Conservation (phyloP, 2,329 filamentous ascomycete species). For the Fusarium coffeatum region DNA sequence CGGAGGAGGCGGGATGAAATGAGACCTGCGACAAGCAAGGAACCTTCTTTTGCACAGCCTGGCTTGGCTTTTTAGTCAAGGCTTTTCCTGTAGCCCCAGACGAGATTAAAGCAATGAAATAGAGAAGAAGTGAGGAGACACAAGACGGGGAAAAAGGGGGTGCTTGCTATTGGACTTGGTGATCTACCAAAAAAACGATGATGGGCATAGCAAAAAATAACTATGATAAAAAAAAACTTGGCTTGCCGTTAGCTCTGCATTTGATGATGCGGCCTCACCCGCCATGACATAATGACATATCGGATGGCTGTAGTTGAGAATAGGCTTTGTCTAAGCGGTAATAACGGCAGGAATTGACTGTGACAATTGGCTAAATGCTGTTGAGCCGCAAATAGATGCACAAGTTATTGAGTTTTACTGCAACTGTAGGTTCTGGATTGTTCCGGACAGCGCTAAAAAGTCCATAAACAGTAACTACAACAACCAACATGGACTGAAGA, state of each 20-base stretch:
- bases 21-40: conserved; percentile 17
- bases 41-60: conserved; percentile 34
- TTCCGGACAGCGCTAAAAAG: conserved; percentile 16
- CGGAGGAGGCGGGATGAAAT: conserved; percentile 22
- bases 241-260: conserved; percentile 24
- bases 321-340: conserved; percentile 12
- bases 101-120: conserved; percentile 27
- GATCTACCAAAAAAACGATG: not conserved
- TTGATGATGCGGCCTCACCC: conserved; percentile 34
- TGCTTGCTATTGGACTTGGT: not conserved
- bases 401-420: not conserved
- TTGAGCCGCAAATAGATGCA: conserved; percentile 32
- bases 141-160: conserved; percentile 2
- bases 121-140: conserved; percentile 1
- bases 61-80: conserved; percentile 33
- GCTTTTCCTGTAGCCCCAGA: not conserved
- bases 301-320: not conserved
- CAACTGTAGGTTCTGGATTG: not conserved
- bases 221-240: conserved; percentile 5
- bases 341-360: conserved; percentile 10
- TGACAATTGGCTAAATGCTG: conserved; percentile 15
- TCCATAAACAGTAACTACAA: not conserved
- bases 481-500: not conserved
- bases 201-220: not conserved
- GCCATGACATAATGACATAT: conserved; percentile 39